phyloP scores from a whole-genome alignment of 371 early-diverging fungal genomes.

The Rhizopus microsporus region DNA sequence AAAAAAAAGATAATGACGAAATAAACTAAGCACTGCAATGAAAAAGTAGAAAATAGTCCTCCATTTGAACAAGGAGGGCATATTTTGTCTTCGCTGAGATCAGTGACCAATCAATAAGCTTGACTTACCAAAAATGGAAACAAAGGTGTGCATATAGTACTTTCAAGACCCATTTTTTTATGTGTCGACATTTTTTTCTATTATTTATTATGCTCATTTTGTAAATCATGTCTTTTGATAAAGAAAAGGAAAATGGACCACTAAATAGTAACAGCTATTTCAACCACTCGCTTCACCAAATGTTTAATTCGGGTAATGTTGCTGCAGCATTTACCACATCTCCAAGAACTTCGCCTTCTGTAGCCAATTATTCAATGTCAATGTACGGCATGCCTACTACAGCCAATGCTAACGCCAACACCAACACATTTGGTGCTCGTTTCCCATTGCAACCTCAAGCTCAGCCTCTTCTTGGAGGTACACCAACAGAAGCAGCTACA shows the following conservation, averaged over 20 bases:
- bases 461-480: background rate
- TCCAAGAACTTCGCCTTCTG: conserved; percentile 23
- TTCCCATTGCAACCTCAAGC: conserved; percentile 2
- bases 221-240: conserved; percentile 20
- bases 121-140: background rate
- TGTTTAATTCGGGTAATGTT: conserved; percentile 5
- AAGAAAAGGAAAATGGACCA: conserved; percentile 26
- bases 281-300: conserved; percentile 17
- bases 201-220: conserved; percentile 5
- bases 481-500: conserved; percentile 7
- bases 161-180: background rate
- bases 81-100: too few relatives aligned
- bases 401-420: background rate
- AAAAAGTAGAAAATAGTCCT: too few relatives aligned
- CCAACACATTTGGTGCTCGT: background rate
- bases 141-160: background rate
- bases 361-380: conserved; percentile 13
- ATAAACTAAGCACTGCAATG: too few relatives aligned
- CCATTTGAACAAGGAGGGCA: too few relatives aligned
- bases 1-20: too few relatives aligned
- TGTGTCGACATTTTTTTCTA: conserved; percentile 3
- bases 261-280: conserved; percentile 19
- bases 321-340: conserved; percentile 8
- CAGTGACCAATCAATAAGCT: background rate
- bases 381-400: conserved; percentile 12